Evolutionary conservation across 2,329 filamentous ascomycete genomes (phyloP).

Genomic region (Verticillium nonalfalfae): DNA sequence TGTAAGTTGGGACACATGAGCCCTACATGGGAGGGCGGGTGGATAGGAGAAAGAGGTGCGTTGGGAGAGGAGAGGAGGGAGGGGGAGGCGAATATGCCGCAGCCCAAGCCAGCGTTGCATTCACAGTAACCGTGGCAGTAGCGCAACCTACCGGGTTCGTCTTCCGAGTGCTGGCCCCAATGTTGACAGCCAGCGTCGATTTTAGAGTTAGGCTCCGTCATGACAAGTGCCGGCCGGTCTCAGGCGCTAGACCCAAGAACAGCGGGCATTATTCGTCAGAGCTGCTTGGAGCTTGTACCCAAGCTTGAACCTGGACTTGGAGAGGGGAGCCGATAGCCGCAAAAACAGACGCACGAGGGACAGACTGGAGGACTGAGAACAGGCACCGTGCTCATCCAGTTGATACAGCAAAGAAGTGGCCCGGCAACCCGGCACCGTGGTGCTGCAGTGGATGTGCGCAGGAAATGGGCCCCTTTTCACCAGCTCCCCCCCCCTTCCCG

Average conservation of each 20-base stretch:
- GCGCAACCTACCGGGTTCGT: not conserved
- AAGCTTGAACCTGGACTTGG: not conserved
- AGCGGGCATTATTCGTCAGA: not conserved
- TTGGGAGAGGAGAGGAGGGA: no score
- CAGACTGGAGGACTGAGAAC: not conserved
- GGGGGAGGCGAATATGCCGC: not conserved
- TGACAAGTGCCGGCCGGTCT: constrained; percentile 2
- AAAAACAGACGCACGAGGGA: not conserved
- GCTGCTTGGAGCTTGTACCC: not conserved
- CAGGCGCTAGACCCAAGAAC: not conserved
- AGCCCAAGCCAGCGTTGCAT: not conserved
- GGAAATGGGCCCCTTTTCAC: not conserved
- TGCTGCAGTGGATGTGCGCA: not conserved
- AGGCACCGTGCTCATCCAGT: not conserved
- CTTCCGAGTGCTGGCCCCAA: not conserved
- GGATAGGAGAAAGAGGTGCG: not conserved
- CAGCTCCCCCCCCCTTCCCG: not conserved
- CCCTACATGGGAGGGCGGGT: not conserved
- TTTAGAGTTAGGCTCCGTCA: constrained; percentile 4
- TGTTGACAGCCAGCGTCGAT: not conserved
- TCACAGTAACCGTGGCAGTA: not conserved
- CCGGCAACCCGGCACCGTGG: not conserved
- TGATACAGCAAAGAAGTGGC: not conserved
- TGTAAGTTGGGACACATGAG: not conserved
- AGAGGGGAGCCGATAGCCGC: not conserved